These are phyloP conservation scores for Colletotrichum trifolii DNA, from an alignment of 2,329 filamentous ascomycete species.

Conservation along the genomic window DNA sequence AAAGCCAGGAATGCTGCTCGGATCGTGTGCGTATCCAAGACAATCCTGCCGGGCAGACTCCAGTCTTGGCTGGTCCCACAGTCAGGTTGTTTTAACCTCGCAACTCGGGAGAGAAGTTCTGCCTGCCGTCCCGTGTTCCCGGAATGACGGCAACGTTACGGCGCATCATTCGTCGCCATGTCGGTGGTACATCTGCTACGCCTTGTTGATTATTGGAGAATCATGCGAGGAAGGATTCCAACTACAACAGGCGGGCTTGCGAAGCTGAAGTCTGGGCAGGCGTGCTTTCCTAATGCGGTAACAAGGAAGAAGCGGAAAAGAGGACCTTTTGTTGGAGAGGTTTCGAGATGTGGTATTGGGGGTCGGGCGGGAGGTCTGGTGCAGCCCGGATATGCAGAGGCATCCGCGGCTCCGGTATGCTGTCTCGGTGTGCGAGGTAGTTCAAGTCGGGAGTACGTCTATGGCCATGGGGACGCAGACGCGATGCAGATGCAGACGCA, in stretches of 20 bases:
- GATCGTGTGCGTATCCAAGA: neutral
- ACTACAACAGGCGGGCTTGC: too few species aligned
- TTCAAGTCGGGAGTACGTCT: neutral
- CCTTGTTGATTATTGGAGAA: neutral
- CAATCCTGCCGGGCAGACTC: conserved; percentile 24
- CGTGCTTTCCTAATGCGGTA: conserved; percentile 6
- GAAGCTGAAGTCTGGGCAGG: too few species aligned
- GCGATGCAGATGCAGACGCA: too few species aligned
- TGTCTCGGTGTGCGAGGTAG: neutral
- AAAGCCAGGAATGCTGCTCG: conserved; percentile 1
- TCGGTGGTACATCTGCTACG: neutral
- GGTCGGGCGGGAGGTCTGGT: neutral
- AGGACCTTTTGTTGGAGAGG: neutral
- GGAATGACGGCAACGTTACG: neutral
- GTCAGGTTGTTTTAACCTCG: neutral
- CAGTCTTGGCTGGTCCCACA: conserved; percentile 18
- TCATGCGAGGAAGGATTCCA: too few species aligned
- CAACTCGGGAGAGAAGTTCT: conserved; percentile 4
- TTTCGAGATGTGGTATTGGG: neutral
- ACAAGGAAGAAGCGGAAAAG: conserved; percentile 7
- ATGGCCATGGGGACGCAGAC: neutral
- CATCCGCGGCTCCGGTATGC: neutral
- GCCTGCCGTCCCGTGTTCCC: conserved; percentile 2
- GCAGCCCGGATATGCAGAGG: neutral
- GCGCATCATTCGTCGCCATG: too few species aligned